Evolutionary conservation across 2,329 filamentous ascomycete genomes (phyloP), one percentile per base, ranked within the genome.

Genomic region (Fusarium sp.): DNA sequence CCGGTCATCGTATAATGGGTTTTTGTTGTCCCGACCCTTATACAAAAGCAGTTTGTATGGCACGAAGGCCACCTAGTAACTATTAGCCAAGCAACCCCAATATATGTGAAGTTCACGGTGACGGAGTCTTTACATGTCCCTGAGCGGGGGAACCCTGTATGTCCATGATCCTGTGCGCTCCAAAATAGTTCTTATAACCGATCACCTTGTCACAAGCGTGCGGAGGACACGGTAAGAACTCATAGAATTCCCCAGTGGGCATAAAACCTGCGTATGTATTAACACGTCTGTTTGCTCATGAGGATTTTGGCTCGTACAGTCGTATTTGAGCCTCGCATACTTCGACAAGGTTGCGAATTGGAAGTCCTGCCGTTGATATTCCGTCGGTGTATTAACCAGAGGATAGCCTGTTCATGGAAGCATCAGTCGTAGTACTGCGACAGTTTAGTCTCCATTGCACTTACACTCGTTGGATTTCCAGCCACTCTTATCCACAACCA

Each of bases 41-140:
- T 51, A 51, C 20, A 51, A 1, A 8, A 51, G 47, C 16, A 51
- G 11, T 20, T 35, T 51, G 12, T 51, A 51, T 26, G 31, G 47
- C 0, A 26, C 3, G 4, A 51, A 51, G 2, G 0, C 3, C 0
- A 26, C n/a, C 47, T 51, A 20, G 10, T 16, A 24, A 24, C 6
- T 0, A 5, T 50, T 50, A 50, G 45, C 38, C 39, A n/a, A 16
- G 39, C 9, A n/a, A 10, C 1, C 1, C 22, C 2, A 0, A n/a
- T n/a, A 24, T 24, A 41, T 41, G 9, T 16, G 39, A 11, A 11
- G 14, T 7, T 16, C 14, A 0, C 14, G 6, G 39, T 16, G 10
- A 11, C 15, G 13, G 39, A 7, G 15, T 11, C 6, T 42, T 42
- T 42, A 39, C 5, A 4, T 22, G 11, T 20, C 9, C 16, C 20